Evolutionary conservation across 805 yeast species (phyloP).

Genomic region (Suhomyces kilbournensis): DNA sequence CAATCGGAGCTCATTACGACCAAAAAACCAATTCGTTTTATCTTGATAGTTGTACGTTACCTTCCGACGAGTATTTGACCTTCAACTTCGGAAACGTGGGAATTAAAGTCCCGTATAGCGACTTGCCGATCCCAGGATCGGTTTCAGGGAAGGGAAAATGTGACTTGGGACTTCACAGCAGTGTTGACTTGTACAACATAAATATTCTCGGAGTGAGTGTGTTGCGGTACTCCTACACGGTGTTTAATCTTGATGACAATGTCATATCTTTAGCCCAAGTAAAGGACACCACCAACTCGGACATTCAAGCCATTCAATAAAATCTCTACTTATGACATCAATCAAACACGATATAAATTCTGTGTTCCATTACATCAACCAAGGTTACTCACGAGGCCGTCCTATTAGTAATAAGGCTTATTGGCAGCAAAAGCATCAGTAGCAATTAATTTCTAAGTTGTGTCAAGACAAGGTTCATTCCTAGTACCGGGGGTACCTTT

Average conservation of each 20-base stretch:
- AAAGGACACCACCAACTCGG: conserved; percentile 12
- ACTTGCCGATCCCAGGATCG: conserved; percentile 1
- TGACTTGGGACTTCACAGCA: background rate
- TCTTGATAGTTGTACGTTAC: background rate
- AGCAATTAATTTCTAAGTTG: background rate
- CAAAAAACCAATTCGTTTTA: background rate
- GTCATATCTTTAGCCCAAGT: conserved; percentile 22
- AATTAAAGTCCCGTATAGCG: conserved; percentile 5
- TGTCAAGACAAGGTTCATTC: background rate
- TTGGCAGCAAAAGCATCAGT: no score
- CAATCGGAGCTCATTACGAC: conserved; percentile 6
- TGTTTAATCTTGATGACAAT: conserved; percentile 24
- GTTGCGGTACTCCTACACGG: conserved; percentile 23
- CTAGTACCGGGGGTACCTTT: background rate
- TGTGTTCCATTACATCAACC: no score
- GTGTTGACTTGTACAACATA: background rate
- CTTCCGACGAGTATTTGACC: conserved; percentile 1
- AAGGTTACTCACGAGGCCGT: background rate
- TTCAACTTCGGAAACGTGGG: conserved; percentile 1
- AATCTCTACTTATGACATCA: background rate
- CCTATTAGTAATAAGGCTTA: no score
- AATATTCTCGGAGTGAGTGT: conserved; percentile 25
- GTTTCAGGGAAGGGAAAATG: background rate
- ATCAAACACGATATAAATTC: no score
- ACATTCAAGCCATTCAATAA: conserved; percentile 1